A percentile compares a stretch with the other conserved stretches of the same genome.
These are phyloP conservation scores for Rhodotorula sp. DNA, from an alignment of 1,284 basidiomycete species.

Conservation along the genomic window DNA sequence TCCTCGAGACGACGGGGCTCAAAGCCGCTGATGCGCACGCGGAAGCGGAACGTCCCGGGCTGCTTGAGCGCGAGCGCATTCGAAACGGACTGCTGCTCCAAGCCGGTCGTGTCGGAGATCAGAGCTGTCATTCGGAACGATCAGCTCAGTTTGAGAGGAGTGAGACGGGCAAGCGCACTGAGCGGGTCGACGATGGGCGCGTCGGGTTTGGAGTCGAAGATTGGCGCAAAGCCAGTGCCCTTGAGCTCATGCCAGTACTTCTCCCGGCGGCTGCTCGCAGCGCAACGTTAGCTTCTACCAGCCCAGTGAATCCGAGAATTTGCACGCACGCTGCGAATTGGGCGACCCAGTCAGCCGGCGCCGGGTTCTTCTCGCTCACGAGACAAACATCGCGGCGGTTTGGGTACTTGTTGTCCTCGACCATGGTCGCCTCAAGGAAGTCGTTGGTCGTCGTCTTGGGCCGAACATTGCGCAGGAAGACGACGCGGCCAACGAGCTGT, in stretches of 20 bases:
- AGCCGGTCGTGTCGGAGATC: background rate
- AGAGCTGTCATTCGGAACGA: background rate
- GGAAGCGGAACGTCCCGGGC: slow-evolving; percentile 11
- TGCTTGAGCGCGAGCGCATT: background rate
- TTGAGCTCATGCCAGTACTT: background rate
- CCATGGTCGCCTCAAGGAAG: slow-evolving; percentile 27
- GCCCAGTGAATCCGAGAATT: background rate
- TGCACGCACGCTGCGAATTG: slow-evolving; percentile 8
- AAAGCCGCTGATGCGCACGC: slow-evolving; percentile 12
- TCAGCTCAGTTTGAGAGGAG: background rate
- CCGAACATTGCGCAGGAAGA: slow-evolving; percentile 17
- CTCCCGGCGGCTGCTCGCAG: background rate
- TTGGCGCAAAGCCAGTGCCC: background rate
- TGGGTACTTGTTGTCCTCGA: slow-evolving; percentile 14
- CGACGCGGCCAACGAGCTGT: slow-evolving; percentile 4
- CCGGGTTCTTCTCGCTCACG: rapidly evolving
- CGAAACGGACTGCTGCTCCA: background rate
- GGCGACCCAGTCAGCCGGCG: background rate
- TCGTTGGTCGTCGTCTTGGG: background rate
- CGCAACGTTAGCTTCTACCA: background rate
- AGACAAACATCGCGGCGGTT: slow-evolving; percentile 15
- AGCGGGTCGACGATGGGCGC: slow-evolving; percentile 2
- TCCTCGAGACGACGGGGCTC: slow-evolving; percentile 11
- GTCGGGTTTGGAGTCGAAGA: background rate
- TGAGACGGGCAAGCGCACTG: background rate